Evolutionary conservation across 192 early-diverging fungal genomes (phyloP).

Genomic region (Linnemannia hyalina): DNA sequence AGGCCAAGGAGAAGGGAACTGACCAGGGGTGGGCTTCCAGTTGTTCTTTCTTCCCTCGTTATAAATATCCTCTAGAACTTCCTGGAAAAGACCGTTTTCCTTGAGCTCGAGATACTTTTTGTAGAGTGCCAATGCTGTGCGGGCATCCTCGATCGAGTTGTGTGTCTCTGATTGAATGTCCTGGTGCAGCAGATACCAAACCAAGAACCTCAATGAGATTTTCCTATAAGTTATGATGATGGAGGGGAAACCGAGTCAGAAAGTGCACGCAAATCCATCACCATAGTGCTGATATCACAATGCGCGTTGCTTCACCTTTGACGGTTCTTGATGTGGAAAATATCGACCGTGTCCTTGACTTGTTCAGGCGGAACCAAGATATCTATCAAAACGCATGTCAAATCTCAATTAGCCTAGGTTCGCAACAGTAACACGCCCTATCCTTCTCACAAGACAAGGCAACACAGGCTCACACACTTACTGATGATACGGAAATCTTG

Average conservation of each 20-base stretch:
- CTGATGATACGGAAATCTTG: conserved; percentile 97
- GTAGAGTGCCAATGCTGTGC: conserved; percentile 87
- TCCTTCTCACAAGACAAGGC: neutral
- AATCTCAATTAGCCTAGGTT: neutral
- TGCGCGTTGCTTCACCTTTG: conserved; percentile 67
- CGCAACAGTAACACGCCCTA: neutral
- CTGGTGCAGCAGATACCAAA: conserved; percentile 86
- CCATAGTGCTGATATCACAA: neutral
- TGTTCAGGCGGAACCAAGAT: conserved; percentile 87
- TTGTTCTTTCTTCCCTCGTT: conserved; percentile 74
- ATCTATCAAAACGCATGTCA: conserved; percentile 61
- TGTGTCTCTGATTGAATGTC: conserved; percentile 93
- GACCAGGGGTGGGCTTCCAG: conserved; percentile 62
- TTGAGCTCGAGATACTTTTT: conserved; percentile 81
- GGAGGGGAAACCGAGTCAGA: neutral
- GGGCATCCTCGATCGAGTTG: conserved; percentile 94
- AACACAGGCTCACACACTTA: conserved; percentile 40
- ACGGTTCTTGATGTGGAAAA: conserved; percentile 86
- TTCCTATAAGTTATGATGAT: conserved; percentile 61
- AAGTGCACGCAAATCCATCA: neutral
- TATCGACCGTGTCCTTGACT: conserved; percentile 94
- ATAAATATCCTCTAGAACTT: conserved; percentile 87
- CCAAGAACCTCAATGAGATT: conserved; percentile 91
- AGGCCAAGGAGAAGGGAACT: conserved; percentile 56
- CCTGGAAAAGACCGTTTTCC: conserved; percentile 75